phyloP scores from a whole-genome alignment of 345 rosid species.

The Tarenaya hassleriana region DNA sequence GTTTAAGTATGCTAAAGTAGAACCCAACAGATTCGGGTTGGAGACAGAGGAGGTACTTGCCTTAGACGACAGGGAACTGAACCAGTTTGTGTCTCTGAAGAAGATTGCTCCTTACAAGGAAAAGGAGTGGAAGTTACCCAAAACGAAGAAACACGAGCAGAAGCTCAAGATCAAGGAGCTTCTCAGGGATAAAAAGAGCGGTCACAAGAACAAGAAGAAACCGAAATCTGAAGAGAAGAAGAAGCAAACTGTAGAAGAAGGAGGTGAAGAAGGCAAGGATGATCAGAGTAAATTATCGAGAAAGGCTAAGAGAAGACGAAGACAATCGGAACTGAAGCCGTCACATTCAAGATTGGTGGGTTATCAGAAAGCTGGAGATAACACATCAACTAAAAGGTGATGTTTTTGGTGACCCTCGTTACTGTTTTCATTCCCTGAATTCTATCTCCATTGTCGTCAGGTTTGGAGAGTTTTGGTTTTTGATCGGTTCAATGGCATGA shows the following conservation, averaged over 20 bases:
- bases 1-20: slow-evolving; percentile 71
- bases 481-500: too few species aligned
- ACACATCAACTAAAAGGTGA: slow-evolving; percentile 13
- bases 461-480: too few species aligned
- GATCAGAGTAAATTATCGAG: slow-evolving; percentile 51
- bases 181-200: slow-evolving; percentile 31
- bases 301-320: slow-evolving; percentile 55
- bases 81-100: slow-evolving; percentile 79
- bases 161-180: slow-evolving; percentile 38
- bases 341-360: slow-evolving; percentile 54
- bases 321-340: slow-evolving; percentile 46
- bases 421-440: too few species aligned
- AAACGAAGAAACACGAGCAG: too few species aligned
- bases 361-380: slow-evolving; percentile 46
- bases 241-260: slow-evolving; percentile 19
- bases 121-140: slow-evolving; percentile 80
- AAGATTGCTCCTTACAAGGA: slow-evolving; percentile 72
- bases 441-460: too few species aligned
- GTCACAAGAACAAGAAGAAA: slow-evolving; percentile 29
- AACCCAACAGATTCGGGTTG: slow-evolving; percentile 59
- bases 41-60: slow-evolving; percentile 50
- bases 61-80: slow-evolving; percentile 67
- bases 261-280: slow-evolving; percentile 26
- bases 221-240: slow-evolving; percentile 43
- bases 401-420: too few species aligned